These are phyloP conservation scores for Fibroporia radiculosa DNA, from an alignment of 768 basidiomycete genomes.

Conservation along the genomic window DNA sequence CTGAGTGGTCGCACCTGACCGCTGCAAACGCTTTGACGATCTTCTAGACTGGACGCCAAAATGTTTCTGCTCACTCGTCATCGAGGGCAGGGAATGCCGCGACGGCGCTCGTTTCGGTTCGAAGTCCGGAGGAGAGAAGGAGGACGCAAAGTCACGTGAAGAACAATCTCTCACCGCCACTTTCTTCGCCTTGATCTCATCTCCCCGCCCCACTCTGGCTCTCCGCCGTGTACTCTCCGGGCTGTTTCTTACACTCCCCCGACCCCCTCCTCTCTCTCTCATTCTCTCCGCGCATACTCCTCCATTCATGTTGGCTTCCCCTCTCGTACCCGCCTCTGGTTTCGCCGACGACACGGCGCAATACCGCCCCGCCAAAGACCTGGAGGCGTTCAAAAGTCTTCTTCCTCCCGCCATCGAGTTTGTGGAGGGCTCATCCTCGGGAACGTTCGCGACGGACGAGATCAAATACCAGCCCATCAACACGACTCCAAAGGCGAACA, in stretches of 20 bases:
- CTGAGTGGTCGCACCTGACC: no score
- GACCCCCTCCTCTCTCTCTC: no score
- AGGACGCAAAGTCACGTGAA: no score
- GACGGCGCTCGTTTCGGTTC: no score
- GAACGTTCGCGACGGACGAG: constrained; percentile 60
- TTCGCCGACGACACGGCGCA: constrained; percentile 51
- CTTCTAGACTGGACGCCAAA: no score
- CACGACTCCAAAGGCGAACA: constrained; percentile 35
- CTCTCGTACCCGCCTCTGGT: constrained; percentile 45
- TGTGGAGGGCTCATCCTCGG: constrained; percentile 77
- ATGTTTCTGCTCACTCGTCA: no score
- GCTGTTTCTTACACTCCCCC: background rate
- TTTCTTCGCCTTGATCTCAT: background rate
- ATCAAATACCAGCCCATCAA: constrained; percentile 82
- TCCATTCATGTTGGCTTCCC: constrained; percentile 57
- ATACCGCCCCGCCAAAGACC: constrained; percentile 60
- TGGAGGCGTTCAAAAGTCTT: constrained; percentile 71
- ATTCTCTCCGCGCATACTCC: background rate
- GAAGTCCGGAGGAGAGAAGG: no score
- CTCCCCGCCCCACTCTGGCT: background rate
- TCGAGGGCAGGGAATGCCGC: no score
- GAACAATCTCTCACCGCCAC: constrained; percentile 2
- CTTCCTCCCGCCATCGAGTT: constrained; percentile 79
- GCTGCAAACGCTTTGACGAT: no score
- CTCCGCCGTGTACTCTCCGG: background rate